Conservation (phyloP, 495 filamentous ascomycete genomes). For the Mytilinidion resinicola region DNA sequence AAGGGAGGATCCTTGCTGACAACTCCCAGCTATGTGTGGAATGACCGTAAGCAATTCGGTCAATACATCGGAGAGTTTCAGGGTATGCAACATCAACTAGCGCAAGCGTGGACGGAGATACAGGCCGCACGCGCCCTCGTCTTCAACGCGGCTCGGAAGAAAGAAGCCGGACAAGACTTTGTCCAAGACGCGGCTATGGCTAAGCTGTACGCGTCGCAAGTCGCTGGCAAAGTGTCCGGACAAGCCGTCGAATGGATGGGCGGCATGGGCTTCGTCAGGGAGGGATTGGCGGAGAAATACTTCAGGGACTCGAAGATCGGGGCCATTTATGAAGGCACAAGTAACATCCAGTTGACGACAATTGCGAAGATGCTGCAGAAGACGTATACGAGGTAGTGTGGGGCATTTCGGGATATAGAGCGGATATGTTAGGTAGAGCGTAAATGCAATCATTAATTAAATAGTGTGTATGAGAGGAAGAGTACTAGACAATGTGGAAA, state of each 20-base stretch:
- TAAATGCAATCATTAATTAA: too few species aligned
- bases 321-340: constrained; percentile 95
- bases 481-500: too few species aligned
- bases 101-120: constrained; percentile 92
- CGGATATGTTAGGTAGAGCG: too few species aligned
- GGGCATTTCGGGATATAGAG: background rate
- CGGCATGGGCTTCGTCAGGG: constrained; percentile 92
- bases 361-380: constrained; percentile 92
- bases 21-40: constrained; percentile 74
- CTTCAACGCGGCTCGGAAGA: constrained; percentile 94
- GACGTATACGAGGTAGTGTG: constrained; percentile 60
- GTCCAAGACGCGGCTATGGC: constrained; percentile 97
- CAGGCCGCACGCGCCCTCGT: constrained; percentile 84
- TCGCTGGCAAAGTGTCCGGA: constrained; percentile 80
- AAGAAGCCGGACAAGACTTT: constrained; percentile 94
- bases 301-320: constrained; percentile 98
- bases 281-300: constrained; percentile 97
- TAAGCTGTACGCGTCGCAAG: constrained; percentile 90
- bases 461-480: too few species aligned
- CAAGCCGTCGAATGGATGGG: constrained; percentile 98
- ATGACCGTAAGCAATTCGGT: constrained; percentile 96
- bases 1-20: too few species aligned
- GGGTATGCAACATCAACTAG: constrained; percentile 98
- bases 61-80: constrained; percentile 91
- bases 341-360: constrained; percentile 79